These are phyloP conservation scores for Cyberlindnera maclurae DNA, from an alignment of 805 yeast species.

Conservation along the genomic window DNA sequence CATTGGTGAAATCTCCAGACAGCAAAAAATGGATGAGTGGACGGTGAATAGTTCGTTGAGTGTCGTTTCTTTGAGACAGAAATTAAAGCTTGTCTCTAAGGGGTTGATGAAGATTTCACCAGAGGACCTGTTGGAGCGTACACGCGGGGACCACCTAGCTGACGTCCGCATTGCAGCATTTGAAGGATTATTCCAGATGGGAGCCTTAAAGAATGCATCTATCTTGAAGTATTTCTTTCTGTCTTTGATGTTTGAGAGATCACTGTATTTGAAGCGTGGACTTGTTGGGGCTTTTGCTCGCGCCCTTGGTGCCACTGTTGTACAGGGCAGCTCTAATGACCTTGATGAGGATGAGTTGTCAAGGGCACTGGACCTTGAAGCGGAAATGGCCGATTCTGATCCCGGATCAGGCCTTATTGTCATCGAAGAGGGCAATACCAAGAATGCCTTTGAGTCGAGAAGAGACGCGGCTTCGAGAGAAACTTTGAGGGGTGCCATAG, in stretches of 20 bases:
- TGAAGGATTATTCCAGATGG: conserved; percentile 59
- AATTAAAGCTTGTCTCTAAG: conserved; percentile 47
- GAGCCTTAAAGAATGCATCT: conserved; percentile 64
- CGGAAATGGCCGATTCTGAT: conserved; percentile 8
- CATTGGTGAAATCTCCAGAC: conserved; percentile 62
- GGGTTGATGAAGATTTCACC: conserved; percentile 48
- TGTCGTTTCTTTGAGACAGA: conserved; percentile 48
- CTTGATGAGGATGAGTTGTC: conserved; percentile 60
- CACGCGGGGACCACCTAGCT: conserved; percentile 37
- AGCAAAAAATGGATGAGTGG: conserved; percentile 79
- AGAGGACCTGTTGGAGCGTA: conserved; percentile 47
- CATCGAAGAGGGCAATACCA: conserved; percentile 44
- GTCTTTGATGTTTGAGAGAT: conserved; percentile 46
- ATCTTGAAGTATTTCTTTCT: conserved; percentile 58
- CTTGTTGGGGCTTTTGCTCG: conserved; percentile 40
- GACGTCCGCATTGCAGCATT: conserved; percentile 64
- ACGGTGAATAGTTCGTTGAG: conserved; percentile 56
- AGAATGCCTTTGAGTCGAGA: conserved; percentile 39
- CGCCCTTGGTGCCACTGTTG: conserved; percentile 60
- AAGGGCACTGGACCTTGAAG: conserved; percentile 10
- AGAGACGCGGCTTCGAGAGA: conserved; percentile 61
- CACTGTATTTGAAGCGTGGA: conserved; percentile 43
- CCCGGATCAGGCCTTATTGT: conserved; percentile 37
- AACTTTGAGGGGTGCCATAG: conserved; percentile 58
- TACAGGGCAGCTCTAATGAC: conserved; percentile 49